Percentiles rank a stretch among this genome's conserved stretches.
These are phyloP conservation scores for Phytopythium delawarense DNA, from an alignment of 352 stramenopile genomes.

Conservation along the genomic window DNA sequence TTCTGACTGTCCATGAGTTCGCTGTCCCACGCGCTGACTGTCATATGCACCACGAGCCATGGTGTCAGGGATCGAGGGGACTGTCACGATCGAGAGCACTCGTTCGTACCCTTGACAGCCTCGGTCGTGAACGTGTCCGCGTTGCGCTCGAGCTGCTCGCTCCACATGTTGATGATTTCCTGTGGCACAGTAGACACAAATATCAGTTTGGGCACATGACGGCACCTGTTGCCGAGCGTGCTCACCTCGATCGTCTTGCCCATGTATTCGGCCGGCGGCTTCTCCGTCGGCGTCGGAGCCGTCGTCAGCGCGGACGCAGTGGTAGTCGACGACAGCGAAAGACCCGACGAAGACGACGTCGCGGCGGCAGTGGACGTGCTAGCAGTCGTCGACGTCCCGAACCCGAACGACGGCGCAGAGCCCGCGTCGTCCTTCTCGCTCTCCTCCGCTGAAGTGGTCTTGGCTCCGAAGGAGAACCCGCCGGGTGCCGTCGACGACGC, in stretches of 20 bases:
- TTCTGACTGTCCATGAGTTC: constrained; percentile 85
- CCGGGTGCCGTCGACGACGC: constrained; percentile 11
- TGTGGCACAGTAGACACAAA: constrained; percentile 9
- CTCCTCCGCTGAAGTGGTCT: constrained; percentile 16
- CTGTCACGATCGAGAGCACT: not conserved
- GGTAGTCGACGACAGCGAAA: constrained; percentile 3
- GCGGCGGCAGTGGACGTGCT: constrained; percentile 12
- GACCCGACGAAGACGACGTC: constrained; percentile 9
- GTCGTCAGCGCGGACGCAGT: constrained; percentile 19
- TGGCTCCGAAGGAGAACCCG: constrained; percentile 42
- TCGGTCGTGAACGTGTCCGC: constrained; percentile 85
- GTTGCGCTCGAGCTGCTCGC: constrained; percentile 81
- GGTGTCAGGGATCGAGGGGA: not conserved
- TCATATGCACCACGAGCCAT: not conserved
- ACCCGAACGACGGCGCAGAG: constrained; percentile 18
- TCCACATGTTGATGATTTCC: constrained; percentile 90
- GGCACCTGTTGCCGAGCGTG: not conserved
- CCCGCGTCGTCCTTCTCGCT: constrained; percentile 21
- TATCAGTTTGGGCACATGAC: not conserved
- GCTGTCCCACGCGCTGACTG: constrained; percentile 82
- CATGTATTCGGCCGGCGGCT: constrained; percentile 81
- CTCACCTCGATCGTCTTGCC: constrained; percentile 77
- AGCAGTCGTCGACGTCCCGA: constrained; percentile 19
- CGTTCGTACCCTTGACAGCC: constrained; percentile 68
- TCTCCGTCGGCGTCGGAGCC: constrained; percentile 40